Conservation (phyloP, 495 filamentous ascomycete species). For the Xylaria longipes region DNA sequence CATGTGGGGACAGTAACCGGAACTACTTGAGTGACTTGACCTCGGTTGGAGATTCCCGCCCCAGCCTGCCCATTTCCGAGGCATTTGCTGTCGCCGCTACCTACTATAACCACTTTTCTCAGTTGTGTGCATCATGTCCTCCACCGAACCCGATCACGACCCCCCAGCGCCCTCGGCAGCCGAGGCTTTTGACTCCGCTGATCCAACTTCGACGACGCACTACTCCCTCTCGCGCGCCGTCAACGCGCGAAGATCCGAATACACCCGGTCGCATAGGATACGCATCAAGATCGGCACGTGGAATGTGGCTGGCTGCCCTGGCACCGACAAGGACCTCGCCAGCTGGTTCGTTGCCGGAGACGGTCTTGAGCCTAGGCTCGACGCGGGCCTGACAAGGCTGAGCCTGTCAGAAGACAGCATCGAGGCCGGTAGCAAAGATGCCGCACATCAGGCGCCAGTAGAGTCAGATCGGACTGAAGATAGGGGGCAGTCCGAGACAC, state of each 20-base stretch:
- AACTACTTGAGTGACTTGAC: slow-evolving; percentile 2
- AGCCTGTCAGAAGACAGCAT: slow-evolving; percentile 45
- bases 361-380: slow-evolving; percentile 56
- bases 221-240: slow-evolving; percentile 61
- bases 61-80: background rate
- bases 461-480: background rate
- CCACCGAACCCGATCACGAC: slow-evolving; percentile 14
- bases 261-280: slow-evolving; percentile 70
- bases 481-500: background rate
- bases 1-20: background rate
- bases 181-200: slow-evolving; percentile 46
- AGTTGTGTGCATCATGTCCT: background rate
- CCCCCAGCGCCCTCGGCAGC: slow-evolving; percentile 41
- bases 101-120: background rate
- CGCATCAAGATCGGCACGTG: slow-evolving; percentile 89
- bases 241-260: slow-evolving; percentile 76
- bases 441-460: slow-evolving; percentile 7
- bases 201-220: slow-evolving; percentile 45
- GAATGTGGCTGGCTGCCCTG: slow-evolving; percentile 87
- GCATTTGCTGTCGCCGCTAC: background rate
- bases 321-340: slow-evolving; percentile 83
- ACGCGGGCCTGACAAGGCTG: slow-evolving; percentile 62
- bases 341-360: slow-evolving; percentile 84
- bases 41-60: background rate
- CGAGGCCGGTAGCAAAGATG: slow-evolving; percentile 30